These are phyloP conservation scores for Leccinum variicolor DNA, from an alignment of 768 basidiomycete genomes.

Conservation along the genomic window DNA sequence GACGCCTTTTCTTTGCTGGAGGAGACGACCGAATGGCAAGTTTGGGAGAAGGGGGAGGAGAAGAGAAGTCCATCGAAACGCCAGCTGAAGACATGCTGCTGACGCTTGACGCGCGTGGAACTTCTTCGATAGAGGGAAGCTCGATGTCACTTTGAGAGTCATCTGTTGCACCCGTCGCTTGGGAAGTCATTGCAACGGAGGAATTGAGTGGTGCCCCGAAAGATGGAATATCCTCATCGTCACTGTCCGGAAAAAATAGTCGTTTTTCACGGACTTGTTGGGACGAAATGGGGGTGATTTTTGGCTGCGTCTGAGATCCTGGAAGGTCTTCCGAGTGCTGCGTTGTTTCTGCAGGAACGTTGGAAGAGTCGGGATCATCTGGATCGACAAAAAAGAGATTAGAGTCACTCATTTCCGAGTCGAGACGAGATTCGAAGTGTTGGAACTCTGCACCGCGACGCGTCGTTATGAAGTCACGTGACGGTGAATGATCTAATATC, in stretches of 20 bases:
- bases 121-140: slow-evolving; percentile 29
- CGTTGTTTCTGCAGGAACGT: not conserved
- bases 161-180: slow-evolving; percentile 34
- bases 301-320: not conserved
- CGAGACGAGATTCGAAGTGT: not conserved
- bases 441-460: not conserved
- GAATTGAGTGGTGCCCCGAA: slow-evolving; percentile 5
- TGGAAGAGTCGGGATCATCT: slow-evolving; percentile 42
- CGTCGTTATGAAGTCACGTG: not conserved
- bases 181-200: slow-evolving; percentile 15
- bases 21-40: slow-evolving; percentile 19
- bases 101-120: slow-evolving; percentile 40
- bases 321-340: slow-evolving; percentile 8
- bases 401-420: slow-evolving; percentile 12
- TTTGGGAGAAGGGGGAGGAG: slow-evolving; percentile 23
- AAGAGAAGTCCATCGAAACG: slow-evolving; percentile 21
- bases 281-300: slow-evolving; percentile 3
- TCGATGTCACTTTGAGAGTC: slow-evolving; percentile 34
- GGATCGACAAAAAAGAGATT: slow-evolving; percentile 60
- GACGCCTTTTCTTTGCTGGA: slow-evolving; percentile 53
- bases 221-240: slow-evolving; percentile 37
- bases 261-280: slow-evolving; percentile 26
- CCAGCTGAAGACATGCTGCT: slow-evolving; percentile 34
- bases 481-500: not conserved
- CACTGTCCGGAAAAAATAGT: slow-evolving; percentile 42